phyloP scores from a whole-genome alignment of 208 protist species.

The Acanthamoeba castellanii region DNA sequence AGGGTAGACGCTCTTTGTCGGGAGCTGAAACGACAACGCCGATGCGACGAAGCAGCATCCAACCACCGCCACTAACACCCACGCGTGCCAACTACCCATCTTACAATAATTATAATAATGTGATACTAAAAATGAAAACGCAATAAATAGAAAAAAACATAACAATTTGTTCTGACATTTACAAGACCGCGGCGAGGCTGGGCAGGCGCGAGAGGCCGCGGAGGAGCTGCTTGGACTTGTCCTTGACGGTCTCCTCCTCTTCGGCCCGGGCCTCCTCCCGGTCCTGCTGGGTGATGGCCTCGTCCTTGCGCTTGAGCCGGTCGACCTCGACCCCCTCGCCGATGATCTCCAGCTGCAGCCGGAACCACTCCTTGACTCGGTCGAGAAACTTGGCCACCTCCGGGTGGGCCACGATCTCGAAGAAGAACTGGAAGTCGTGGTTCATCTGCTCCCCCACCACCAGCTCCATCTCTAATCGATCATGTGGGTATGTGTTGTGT shows the following conservation, averaged over 20 bases:
- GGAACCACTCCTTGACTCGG: slow-evolving; percentile 7
- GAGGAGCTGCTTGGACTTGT: neutral
- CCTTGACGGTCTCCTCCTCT: neutral
- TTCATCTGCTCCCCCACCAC: slow-evolving; percentile 9
- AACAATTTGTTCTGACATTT: too few species aligned
- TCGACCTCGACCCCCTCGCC: neutral
- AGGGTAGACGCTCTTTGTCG: neutral
- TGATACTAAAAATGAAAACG: too few species aligned
- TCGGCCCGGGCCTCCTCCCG: neutral
- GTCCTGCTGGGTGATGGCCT: neutral
- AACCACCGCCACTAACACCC: too few species aligned
- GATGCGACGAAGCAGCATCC: too few species aligned
- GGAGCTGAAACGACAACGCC: neutral
- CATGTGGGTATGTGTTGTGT: neutral
- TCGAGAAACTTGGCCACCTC: neutral
- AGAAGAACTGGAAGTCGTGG: slow-evolving; percentile 45
- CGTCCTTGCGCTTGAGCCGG: slow-evolving; percentile 16
- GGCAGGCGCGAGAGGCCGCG: neutral
- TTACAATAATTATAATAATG: too few species aligned
- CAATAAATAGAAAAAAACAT: too few species aligned
- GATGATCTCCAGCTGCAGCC: slow-evolving; percentile 25
- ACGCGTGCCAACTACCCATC: too few species aligned
- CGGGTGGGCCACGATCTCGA: slow-evolving; percentile 21
- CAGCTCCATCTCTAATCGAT: neutral
- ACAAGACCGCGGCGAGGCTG: neutral